A percentile compares a stretch with the other conserved stretches of the same genome.
phyloP scores from a whole-genome alignment of 2,329 filamentous ascomycete genomes.

The Curvularia eragrostidis region DNA sequence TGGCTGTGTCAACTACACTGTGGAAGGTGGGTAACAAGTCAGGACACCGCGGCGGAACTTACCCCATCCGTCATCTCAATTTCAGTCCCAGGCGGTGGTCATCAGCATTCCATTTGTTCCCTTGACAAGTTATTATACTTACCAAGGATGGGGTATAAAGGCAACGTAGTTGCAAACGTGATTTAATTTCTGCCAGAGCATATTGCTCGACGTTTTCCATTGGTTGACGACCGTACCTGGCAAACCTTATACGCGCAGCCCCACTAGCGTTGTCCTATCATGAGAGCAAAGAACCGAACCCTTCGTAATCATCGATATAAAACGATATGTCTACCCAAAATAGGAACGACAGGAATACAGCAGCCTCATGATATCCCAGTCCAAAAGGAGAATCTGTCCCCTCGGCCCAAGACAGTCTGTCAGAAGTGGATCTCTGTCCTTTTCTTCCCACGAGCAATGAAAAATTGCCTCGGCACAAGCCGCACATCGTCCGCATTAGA shows the following conservation, averaged over 20 bases:
- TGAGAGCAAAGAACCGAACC: background rate
- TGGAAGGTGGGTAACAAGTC: background rate
- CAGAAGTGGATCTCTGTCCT: background rate
- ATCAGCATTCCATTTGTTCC: too few relatives aligned
- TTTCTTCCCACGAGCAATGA: background rate
- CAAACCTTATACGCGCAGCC: background rate
- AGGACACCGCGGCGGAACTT: background rate
- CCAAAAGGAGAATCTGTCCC: background rate
- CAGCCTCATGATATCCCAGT: background rate
- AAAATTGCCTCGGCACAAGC: slow-evolving; percentile 15
- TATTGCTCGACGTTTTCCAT: background rate
- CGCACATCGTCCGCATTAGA: slow-evolving; percentile 7
- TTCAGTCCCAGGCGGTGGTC: background rate
- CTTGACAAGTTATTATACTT: background rate
- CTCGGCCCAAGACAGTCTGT: background rate
- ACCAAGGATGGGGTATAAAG: background rate
- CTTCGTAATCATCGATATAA: background rate
- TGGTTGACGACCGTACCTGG: background rate
- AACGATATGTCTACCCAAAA: background rate
- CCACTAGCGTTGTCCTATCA: background rate
- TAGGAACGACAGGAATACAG: background rate
- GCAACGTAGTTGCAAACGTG: background rate
- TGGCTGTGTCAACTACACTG: background rate
- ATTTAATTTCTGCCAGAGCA: background rate
- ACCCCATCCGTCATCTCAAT: background rate